A percentile compares a stretch with the other conserved stretches of the same genome.
phyloP scores from a whole-genome alignment of 495 filamentous ascomycete species.

The Cercophora sp. region DNA sequence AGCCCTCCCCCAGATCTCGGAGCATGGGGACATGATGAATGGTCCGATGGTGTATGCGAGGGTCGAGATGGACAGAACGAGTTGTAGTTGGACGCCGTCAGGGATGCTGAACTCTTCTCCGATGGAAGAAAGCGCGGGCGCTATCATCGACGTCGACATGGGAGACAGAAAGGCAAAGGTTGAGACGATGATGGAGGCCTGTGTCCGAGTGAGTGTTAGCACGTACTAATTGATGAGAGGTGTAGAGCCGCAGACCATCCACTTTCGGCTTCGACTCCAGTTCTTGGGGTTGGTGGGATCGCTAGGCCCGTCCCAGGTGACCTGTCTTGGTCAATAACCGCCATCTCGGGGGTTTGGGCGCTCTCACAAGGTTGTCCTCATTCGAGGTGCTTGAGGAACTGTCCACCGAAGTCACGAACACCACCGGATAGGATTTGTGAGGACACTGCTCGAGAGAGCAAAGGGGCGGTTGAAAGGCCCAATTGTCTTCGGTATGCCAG shows the following conservation, averaged over 20 bases:
- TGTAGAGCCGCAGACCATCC: slow-evolving; percentile 41
- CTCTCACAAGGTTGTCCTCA: no score
- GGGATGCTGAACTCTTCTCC: slow-evolving; percentile 23
- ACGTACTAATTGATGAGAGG: neutral
- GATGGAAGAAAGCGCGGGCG: slow-evolving; percentile 30
- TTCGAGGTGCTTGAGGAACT: no score
- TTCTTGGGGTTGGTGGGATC: slow-evolving; percentile 28
- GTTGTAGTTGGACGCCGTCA: slow-evolving; percentile 15
- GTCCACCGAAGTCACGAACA: no score
- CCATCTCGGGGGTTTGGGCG: no score
- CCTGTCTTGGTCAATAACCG: no score
- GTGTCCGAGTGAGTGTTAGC: neutral
- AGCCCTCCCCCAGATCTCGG: slow-evolving; percentile 32
- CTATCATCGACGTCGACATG: slow-evolving; percentile 26
- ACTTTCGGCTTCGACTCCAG: slow-evolving; percentile 46
- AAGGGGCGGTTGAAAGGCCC: no score
- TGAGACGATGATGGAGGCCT: slow-evolving; percentile 40
- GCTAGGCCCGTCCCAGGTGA: slow-evolving; percentile 22
- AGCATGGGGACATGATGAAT: slow-evolving; percentile 30
- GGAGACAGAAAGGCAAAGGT: slow-evolving; percentile 18
- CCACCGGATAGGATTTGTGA: no score
- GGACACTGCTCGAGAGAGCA: no score
- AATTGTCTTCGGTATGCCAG: no score
- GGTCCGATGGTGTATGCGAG: slow-evolving; percentile 43
- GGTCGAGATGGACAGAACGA: slow-evolving; percentile 48